phyloP scores from a whole-genome alignment of 2,329 filamentous ascomycete species.

The Colletotrichum simmondsii region DNA sequence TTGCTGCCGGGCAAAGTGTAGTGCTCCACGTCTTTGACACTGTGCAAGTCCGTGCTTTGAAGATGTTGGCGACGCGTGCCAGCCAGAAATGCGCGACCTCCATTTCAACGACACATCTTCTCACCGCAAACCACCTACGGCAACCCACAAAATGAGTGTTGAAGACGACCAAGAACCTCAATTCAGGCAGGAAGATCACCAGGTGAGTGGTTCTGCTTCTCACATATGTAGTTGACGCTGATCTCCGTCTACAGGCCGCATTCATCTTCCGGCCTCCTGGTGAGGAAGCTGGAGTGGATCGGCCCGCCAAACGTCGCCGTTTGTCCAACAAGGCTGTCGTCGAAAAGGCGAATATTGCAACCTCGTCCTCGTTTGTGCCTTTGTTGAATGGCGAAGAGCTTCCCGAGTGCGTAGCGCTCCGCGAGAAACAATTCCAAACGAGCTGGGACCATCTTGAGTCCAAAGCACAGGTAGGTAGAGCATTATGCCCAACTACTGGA shows the following conservation, averaged over 20 bases:
- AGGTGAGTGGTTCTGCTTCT: conserved; percentile 43
- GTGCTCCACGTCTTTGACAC: not conserved
- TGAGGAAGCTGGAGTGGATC: conserved; percentile 42
- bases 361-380: conserved; percentile 54
- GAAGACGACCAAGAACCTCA: not conserved
- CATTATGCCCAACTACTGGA: not conserved
- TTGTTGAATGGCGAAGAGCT: conserved; percentile 67
- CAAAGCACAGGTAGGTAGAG: conserved; percentile 66
- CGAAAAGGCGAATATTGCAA: conserved; percentile 25
- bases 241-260: conserved; percentile 59
- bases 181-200: conserved; percentile 53
- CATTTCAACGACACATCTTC: not conserved
- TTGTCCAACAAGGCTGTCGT: conserved; percentile 52
- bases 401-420: conserved; percentile 57
- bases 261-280: conserved; percentile 70
- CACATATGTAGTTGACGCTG: not conserved
- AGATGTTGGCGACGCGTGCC: conserved; percentile 14
- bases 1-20: fast-evolving
- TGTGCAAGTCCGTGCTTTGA: conserved; percentile 7
- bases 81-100: conserved; percentile 16
- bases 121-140: not conserved
- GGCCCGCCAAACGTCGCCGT: conserved; percentile 69
- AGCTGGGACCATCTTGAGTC: conserved; percentile 74
- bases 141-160: conserved; percentile 11
- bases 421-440: conserved; percentile 69